A percentile compares a stretch with the other conserved stretches of the same genome.
Evolutionary conservation across 176 grass and related monocot species (phyloP).

Genomic region (Ensete glaucum): DNA sequence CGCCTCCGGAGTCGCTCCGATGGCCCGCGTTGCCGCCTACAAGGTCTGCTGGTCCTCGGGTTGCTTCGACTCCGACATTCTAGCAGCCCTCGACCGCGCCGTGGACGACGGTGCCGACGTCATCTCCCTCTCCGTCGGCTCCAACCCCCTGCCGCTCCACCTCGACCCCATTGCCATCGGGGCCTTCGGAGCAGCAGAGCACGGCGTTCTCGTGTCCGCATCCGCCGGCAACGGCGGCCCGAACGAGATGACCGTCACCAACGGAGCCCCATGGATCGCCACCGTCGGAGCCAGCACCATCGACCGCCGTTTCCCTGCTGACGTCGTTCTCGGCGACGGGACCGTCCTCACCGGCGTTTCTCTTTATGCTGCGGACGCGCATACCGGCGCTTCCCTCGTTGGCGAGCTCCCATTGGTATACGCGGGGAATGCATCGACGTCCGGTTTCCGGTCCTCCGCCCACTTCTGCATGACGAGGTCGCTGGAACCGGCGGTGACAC

Average conservation of each 20-base stretch:
- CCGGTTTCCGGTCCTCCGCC: not conserved
- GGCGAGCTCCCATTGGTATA: constrained; percentile 26
- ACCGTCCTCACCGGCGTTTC: constrained; percentile 18
- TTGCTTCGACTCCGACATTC: constrained; percentile 23
- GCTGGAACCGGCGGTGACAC: constrained; percentile 4
- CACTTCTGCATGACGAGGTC: constrained; percentile 20
- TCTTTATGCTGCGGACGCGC: constrained; percentile 18
- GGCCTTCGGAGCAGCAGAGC: constrained; percentile 25
- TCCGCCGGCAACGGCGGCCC: constrained; percentile 33
- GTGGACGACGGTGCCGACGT: constrained; percentile 26
- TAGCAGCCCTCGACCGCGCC: constrained; percentile 28
- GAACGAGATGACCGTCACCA: constrained; percentile 6
- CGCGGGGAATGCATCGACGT: constrained; percentile 15
- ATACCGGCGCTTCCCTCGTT: not conserved
- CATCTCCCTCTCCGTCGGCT: constrained; percentile 29
- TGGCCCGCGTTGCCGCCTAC: constrained; percentile 16
- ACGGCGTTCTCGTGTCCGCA: constrained; percentile 31
- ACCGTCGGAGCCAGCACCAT: constrained; percentile 48
- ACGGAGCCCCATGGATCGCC: constrained; percentile 48
- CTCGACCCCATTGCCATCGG: constrained; percentile 28
- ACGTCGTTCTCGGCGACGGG: constrained; percentile 33
- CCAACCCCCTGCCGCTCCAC: not conserved
- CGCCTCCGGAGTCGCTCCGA: constrained; percentile 3
- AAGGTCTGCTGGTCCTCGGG: constrained; percentile 26
- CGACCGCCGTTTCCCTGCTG: constrained; percentile 30